Evolutionary conservation across 129 eudicot genomes (phyloP).

Genomic region (Helianthus tuberosus): DNA sequence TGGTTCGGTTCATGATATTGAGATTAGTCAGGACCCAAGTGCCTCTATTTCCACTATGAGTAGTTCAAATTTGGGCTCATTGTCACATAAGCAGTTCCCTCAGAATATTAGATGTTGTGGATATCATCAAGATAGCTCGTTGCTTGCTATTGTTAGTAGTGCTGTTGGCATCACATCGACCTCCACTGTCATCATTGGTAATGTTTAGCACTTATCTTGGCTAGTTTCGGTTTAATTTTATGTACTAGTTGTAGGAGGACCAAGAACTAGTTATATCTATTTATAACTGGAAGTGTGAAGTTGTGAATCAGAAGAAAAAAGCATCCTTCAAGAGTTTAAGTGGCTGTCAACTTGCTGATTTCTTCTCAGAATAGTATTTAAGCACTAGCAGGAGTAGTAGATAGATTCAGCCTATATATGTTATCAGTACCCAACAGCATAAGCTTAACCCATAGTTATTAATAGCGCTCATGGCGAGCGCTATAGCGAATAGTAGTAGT

Average conservation of each 20-base stretch:
- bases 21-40: slow-evolving; percentile 83
- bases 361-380: background rate
- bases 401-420: background rate
- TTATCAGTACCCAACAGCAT: slow-evolving; percentile 2
- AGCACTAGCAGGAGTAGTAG: slow-evolving; percentile 19
- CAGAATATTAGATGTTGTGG: slow-evolving; percentile 68
- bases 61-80: slow-evolving; percentile 40
- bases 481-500: too few relatives aligned
- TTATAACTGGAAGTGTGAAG: slow-evolving; percentile 8
- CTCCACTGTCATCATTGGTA: slow-evolving; percentile 51
- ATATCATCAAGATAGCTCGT: slow-evolving; percentile 48
- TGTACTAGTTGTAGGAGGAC: slow-evolving; percentile 12
- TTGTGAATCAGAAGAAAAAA: slow-evolving; percentile 3
- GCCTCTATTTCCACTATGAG: slow-evolving; percentile 58
- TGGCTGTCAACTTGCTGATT: background rate
- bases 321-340: background rate
- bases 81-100: slow-evolving; percentile 52
- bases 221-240: background rate
- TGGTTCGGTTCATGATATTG: slow-evolving; percentile 74
- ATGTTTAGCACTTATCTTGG: slow-evolving; percentile 17
- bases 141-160: slow-evolving; percentile 71
- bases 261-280: background rate
- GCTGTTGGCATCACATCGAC: slow-evolving; percentile 47
- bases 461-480: too few relatives aligned
- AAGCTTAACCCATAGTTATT: background rate